phyloP scores from a whole-genome alignment of 306 rosid genomes.

The Lathyrus tuberosus region DNA sequence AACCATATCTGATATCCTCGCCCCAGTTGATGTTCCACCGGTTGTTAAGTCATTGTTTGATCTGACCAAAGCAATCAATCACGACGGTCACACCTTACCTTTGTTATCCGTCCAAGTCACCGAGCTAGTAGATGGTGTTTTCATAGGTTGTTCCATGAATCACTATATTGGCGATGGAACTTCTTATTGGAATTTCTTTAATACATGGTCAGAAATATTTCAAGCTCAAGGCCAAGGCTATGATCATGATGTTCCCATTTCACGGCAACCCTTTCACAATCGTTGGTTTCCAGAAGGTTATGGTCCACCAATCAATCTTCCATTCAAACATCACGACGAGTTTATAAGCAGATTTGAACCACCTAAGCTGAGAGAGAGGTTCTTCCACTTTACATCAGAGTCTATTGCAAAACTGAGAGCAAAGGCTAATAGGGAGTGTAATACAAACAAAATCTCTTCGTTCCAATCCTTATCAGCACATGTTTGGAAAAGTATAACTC shows the following conservation, averaged over 20 bases:
- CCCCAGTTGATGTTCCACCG: constrained; percentile 52
- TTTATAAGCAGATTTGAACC: constrained; percentile 49
- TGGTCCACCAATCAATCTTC: constrained; percentile 50
- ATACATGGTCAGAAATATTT: constrained; percentile 58
- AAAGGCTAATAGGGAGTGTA: constrained; percentile 51
- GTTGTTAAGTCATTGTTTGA: constrained; percentile 60
- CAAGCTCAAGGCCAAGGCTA: background rate
- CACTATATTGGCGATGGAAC: constrained; percentile 60
- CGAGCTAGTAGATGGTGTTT: constrained; percentile 56
- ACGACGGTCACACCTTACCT: constrained; percentile 62
- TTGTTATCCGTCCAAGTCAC: constrained; percentile 62
- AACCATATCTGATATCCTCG: constrained; percentile 53
- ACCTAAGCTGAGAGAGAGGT: constrained; percentile 51
- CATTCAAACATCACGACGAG: constrained; percentile 49
- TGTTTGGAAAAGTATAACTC: constrained; percentile 59
- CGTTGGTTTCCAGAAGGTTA: constrained; percentile 60
- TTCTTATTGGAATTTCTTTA: constrained; percentile 65
- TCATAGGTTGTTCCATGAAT: constrained; percentile 68
- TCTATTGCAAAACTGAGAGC: constrained; percentile 61
- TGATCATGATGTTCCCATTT: constrained; percentile 5
- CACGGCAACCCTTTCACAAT: constrained; percentile 47
- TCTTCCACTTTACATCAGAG: constrained; percentile 61
- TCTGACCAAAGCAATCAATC: constrained; percentile 54
- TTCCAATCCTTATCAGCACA: constrained; percentile 62
- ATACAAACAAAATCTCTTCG: constrained; percentile 49